These are phyloP conservation scores for Lonicera japonica DNA, from an alignment of 129 eudicot genomes.

Conservation along the genomic window DNA sequence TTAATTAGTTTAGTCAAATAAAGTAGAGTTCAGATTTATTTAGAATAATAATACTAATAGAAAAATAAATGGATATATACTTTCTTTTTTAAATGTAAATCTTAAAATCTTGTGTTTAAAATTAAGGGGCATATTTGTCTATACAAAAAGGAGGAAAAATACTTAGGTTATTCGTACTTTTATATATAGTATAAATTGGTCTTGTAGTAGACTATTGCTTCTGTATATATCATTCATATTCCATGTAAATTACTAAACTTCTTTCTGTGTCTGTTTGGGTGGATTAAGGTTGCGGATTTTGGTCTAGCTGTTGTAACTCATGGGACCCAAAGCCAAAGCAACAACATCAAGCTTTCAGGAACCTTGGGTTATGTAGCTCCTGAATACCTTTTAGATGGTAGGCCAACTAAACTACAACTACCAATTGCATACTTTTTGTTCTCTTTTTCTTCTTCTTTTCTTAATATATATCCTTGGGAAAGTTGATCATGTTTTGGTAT, in stretches of 20 bases:
- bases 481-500: not conserved
- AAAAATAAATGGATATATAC: no score
- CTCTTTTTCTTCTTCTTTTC: not conserved
- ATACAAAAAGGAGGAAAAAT: no score
- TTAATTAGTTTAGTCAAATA: no score
- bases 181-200: no score
- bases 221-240: constrained; percentile 22
- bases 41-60: no score
- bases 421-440: not conserved
- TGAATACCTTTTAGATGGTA: constrained; percentile 86
- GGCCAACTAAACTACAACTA: constrained; percentile 13
- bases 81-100: no score
- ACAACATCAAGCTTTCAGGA: constrained; percentile 66
- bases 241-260: no score
- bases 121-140: no score
- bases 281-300: constrained; percentile 57
- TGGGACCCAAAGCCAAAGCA: constrained; percentile 51
- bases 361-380: constrained; percentile 93
- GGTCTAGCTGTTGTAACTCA: constrained; percentile 66
- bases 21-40: no score
- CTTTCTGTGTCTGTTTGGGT: constrained; percentile 1
- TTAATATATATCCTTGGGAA: not conserved
- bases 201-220: no score
- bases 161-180: no score
- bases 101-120: no score